Evolutionary conservation across 768 basidiomycete species (phyloP), one percentile per base, ranked within the genome.

Genomic region (Termitomyces titanicus): DNA sequence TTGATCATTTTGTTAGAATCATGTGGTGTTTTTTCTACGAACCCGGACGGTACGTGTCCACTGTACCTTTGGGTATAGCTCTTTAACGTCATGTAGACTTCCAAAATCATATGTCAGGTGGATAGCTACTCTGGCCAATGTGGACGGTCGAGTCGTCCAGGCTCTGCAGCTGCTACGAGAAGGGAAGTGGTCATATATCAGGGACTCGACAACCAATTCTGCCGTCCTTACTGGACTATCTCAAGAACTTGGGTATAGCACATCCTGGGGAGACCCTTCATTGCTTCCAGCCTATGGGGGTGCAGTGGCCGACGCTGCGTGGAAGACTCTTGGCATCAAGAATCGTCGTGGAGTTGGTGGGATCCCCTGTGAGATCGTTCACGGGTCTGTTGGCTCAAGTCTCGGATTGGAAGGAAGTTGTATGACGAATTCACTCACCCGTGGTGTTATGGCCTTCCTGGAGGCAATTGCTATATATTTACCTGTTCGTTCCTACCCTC

Each of bases 21-120:
- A 91, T 92, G 88, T 92, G 90, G 90, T 91, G 89, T 62, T 92
- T 88, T 68, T 85, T 89, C 66, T 92, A 92, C 62, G 75, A 85
- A 63, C 88, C 89, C 4, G 73, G 81, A 58, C 81, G 86, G 88
- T 89, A 64, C 47, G 62, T 59, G 18, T 45, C 45, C 35, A 17
- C 31, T 29, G 27, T 20, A 48, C 25, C n/a, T 20, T 13, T 46
- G 9, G 22, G 47, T 47, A 51, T 27, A 24, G 4, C 12, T 54
- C 18, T 46, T 27, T 18, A 25, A 22, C 15, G 31, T 24, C 29
- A 51, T 42, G 7, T 53, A 85, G 84, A 51, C 78, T 86, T 29
- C 84, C 83, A 29, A 73, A 70, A 51, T 82, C 85, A 0, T 89
- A 92, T 64, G 82, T 87, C 33, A 88, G 81, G 70, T 92, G 90